Evolutionary conservation across 805 yeast species (phyloP).

Genomic region (Wickerhamiella kurtzmanii): DNA sequence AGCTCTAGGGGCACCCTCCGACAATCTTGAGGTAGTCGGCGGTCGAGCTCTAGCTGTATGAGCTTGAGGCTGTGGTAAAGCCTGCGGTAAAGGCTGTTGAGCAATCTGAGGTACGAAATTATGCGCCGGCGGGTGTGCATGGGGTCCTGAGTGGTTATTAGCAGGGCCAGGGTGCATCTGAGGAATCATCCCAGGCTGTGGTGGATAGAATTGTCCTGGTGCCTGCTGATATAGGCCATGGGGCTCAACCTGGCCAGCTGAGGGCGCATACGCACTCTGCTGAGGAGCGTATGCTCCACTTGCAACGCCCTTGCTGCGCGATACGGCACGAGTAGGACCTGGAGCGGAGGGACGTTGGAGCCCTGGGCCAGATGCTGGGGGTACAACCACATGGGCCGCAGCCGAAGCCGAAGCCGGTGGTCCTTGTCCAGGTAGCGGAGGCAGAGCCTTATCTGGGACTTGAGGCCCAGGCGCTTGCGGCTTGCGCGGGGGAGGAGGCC

Average conservation of each 20-base stretch:
- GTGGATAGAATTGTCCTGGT: too few relatives aligned
- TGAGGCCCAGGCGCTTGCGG: conserved; percentile 3
- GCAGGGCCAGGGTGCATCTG: too few relatives aligned
- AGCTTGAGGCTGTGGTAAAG: too few relatives aligned
- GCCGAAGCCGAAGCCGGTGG: neutral
- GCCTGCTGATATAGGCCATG: too few relatives aligned
- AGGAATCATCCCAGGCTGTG: too few relatives aligned
- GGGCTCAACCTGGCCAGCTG: neutral
- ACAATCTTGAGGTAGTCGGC: too few relatives aligned
- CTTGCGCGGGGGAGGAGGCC: conserved; percentile 3
- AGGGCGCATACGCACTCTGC: neutral
- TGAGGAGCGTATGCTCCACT: neutral
- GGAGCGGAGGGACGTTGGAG: conserved; percentile 1
- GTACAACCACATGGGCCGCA: neutral
- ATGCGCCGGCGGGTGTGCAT: neutral
- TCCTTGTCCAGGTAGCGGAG: neutral
- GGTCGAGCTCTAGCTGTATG: too few relatives aligned
- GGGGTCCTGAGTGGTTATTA: neutral
- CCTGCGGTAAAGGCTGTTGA: too few relatives aligned
- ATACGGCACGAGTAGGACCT: conserved; percentile 1
- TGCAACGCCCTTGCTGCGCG: neutral
- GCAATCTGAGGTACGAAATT: too few relatives aligned
- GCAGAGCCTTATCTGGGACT: conserved; percentile 1
- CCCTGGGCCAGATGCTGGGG: neutral
- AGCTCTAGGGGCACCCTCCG: too few relatives aligned